phyloP scores from a whole-genome alignment of 306 rosid genomes.

The Prunus davidiana region DNA sequence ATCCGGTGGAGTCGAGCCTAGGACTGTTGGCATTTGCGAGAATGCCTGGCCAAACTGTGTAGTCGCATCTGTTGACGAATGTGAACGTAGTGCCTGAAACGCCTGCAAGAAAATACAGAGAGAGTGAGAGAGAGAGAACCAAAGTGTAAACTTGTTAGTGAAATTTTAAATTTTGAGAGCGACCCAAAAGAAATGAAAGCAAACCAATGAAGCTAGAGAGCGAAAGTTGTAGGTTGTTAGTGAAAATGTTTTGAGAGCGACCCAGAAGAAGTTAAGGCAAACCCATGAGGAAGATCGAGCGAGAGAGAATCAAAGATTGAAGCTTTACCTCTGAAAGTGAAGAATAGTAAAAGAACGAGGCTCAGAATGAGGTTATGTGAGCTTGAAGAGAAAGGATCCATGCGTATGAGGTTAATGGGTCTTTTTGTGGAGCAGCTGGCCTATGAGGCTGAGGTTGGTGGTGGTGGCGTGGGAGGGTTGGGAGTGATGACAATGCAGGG shows the following conservation, averaged over 20 bases:
- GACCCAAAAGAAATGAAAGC: background rate
- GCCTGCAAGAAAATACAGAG: conserved; percentile 28
- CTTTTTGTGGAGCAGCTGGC: background rate
- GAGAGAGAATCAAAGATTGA: background rate
- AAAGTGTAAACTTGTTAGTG: background rate
- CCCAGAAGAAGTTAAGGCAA: background rate
- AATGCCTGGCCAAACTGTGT: conserved; percentile 95
- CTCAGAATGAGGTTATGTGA: conserved; percentile 25
- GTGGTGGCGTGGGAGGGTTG: background rate
- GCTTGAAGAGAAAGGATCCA: conserved; percentile 28
- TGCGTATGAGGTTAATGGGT: background rate
- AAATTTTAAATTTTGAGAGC: background rate
- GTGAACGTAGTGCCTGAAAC: conserved; percentile 63
- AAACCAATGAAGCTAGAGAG: background rate
- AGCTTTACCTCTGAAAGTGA: conserved; percentile 40
- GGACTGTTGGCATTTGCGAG: conserved; percentile 84
- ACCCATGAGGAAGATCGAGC: background rate
- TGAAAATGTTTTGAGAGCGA: background rate
- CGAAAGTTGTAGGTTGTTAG: background rate
- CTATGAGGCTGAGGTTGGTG: background rate
- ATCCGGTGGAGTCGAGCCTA: conserved; percentile 71
- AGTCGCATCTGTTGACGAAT: conserved; percentile 68
- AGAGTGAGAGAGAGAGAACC: too few species aligned
- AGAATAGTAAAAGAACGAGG: conserved; percentile 31
- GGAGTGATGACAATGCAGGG: background rate